Conservation (phyloP, 2,329 filamentous ascomycete species). For the Penicillium psychrosexuale region DNA sequence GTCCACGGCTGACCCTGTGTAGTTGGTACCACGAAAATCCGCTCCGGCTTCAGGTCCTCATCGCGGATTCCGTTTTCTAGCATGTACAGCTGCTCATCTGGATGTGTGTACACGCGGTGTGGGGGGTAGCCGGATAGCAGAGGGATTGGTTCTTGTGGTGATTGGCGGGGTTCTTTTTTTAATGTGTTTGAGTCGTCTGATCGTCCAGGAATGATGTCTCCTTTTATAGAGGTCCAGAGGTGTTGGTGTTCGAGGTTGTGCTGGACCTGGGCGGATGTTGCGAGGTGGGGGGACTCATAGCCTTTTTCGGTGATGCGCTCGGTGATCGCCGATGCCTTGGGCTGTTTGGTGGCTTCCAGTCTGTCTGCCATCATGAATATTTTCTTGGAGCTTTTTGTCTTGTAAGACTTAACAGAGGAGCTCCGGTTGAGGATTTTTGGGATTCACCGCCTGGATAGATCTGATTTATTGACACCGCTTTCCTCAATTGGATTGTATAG, state of each 20-base stretch:
- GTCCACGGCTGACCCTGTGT: slow-evolving; percentile 60
- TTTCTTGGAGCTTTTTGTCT: background rate
- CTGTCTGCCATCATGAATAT: slow-evolving; percentile 16
- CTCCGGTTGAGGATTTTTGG: background rate
- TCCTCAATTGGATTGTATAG: slow-evolving; percentile 1
- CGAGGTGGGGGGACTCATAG: slow-evolving; percentile 30
- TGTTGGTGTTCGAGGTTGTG: slow-evolving; percentile 65
- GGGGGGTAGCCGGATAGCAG: slow-evolving; percentile 62
- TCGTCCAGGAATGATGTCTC: slow-evolving; percentile 39
- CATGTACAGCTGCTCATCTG: slow-evolving; percentile 62
- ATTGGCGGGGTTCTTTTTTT: background rate
- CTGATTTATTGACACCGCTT: slow-evolving; percentile 10
- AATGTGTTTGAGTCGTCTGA: background rate
- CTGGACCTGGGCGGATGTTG: slow-evolving; percentile 57
- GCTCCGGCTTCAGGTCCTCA: slow-evolving; percentile 49
- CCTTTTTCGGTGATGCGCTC: slow-evolving; percentile 35
- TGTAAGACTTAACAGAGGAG: background rate
- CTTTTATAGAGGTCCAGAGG: slow-evolving; percentile 56
- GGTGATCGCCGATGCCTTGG: slow-evolving; percentile 40
- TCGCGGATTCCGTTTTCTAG: slow-evolving; percentile 51
- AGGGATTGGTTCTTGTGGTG: slow-evolving; percentile 30
- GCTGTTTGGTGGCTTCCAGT: background rate
- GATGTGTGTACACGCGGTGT: slow-evolving; percentile 59
- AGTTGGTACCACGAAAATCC: slow-evolving; percentile 60
- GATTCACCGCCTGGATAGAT: slow-evolving; percentile 9